phyloP scores from a whole-genome alignment of 2,329 filamentous ascomycete genomes.

The Botrytis hyacinthi region DNA sequence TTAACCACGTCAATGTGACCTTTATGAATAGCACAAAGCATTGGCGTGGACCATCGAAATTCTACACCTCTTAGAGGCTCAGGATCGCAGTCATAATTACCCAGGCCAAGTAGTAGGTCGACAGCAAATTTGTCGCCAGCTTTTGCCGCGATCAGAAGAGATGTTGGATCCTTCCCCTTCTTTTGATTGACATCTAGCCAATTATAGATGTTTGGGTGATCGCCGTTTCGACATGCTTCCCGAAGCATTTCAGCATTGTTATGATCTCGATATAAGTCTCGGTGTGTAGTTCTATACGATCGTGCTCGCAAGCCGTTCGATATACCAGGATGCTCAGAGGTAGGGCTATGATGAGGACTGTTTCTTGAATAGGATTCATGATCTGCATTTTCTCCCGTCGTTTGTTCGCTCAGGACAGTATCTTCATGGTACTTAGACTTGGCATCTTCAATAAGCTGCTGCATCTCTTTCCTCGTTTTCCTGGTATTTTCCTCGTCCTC shows the following conservation, averaged over 20 bases:
- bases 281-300: slow-evolving; percentile 63
- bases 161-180: slow-evolving; percentile 70
- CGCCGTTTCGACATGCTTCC: slow-evolving; percentile 58
- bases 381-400: slow-evolving; percentile 40
- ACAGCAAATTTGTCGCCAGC: slow-evolving; percentile 72
- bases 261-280: slow-evolving; percentile 58
- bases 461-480: slow-evolving; percentile 57
- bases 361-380: slow-evolving; percentile 53
- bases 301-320: slow-evolving; percentile 47
- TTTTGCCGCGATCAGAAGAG: slow-evolving; percentile 85
- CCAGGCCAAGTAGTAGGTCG: slow-evolving; percentile 47
- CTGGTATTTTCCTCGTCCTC: slow-evolving; percentile 52
- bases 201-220: slow-evolving; percentile 59
- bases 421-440: slow-evolving; percentile 51
- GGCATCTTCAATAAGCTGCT: slow-evolving; percentile 63
- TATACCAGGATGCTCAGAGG: slow-evolving; percentile 34
- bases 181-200: slow-evolving; percentile 53
- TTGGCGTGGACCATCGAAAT: slow-evolving; percentile 80
- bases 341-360: slow-evolving; percentile 58
- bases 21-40: slow-evolving; percentile 90
- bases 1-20: slow-evolving; percentile 82
- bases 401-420: slow-evolving; percentile 57
- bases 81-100: slow-evolving; percentile 64
- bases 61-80: slow-evolving; percentile 55
- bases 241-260: slow-evolving; percentile 52